A percentile compares a stretch with the other conserved stretches of the same genome.
Conservation (phyloP, 1,284 basidiomycete species). For the Ceratobasidium sp. region DNA sequence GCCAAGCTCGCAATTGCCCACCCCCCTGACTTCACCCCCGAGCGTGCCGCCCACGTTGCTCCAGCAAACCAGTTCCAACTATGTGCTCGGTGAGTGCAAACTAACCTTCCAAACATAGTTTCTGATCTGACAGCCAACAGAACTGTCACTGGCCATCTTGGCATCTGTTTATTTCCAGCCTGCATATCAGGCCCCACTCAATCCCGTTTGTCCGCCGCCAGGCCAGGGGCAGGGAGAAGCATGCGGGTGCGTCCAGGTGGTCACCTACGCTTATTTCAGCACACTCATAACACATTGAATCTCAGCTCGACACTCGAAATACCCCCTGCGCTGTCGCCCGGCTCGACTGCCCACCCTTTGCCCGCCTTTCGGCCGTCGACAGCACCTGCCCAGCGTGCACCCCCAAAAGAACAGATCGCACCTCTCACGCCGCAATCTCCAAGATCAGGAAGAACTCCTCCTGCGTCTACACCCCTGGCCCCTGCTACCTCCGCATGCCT, state of each 20-base stretch:
- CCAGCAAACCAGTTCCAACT: slow-evolving; percentile 37
- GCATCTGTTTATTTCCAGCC: slow-evolving; percentile 40
- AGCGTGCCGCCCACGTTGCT: slow-evolving; percentile 39
- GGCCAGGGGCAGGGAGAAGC: slow-evolving; percentile 9
- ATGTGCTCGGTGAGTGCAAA: slow-evolving; percentile 35
- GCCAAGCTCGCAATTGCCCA: slow-evolving; percentile 31
- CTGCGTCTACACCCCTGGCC: neutral
- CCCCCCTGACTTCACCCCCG: slow-evolving; percentile 27
- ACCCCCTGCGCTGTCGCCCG: neutral
- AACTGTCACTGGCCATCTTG: slow-evolving; percentile 36
- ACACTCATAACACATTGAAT: slow-evolving; percentile 9
- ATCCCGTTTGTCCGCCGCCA: neutral
- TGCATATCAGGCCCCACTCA: slow-evolving; percentile 15
- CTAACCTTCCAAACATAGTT: slow-evolving; percentile 7
- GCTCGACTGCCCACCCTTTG: neutral
- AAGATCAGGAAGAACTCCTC: neutral
- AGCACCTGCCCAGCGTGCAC: neutral
- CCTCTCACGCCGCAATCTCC: slow-evolving; percentile 43
- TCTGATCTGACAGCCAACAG: slow-evolving; percentile 20
- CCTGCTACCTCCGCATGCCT: slow-evolving; percentile 19
- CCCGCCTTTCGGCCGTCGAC: neutral
- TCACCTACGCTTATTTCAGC: neutral
- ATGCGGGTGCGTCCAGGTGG: slow-evolving; percentile 3
- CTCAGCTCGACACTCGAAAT: neutral
- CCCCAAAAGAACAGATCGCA: slow-evolving; percentile 31